Evolutionary conservation across 2,329 filamentous ascomycete species (phyloP).

Genomic region (Fusarium annulatum): DNA sequence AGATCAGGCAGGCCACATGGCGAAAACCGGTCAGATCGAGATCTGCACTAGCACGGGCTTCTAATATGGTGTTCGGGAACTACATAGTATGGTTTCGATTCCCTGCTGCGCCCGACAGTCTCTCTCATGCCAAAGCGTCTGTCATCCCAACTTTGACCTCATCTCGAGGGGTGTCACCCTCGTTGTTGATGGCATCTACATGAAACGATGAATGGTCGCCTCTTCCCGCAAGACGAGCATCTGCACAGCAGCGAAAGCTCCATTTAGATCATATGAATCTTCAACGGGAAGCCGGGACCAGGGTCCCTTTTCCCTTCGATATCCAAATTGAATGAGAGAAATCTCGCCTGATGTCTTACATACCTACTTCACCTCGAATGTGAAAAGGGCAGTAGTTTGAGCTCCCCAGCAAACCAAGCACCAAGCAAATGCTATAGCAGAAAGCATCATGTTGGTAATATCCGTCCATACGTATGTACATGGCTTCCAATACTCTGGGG

Average conservation of each 20-base stretch:
- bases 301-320: conserved; percentile 5
- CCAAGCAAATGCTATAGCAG: conserved; percentile 14
- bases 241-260: conserved; percentile 28
- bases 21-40: conserved; percentile 41
- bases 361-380: neutral
- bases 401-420: conserved; percentile 22
- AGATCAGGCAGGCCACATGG: conserved; percentile 40
- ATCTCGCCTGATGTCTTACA: conserved; percentile 19
- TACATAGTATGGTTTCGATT: conserved; percentile 24
- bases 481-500: conserved; percentile 39
- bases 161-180: conserved; percentile 10
- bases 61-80: conserved; percentile 30
- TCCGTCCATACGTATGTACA: neutral
- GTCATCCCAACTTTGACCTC: conserved; percentile 38
- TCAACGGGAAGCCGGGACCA: conserved; percentile 34
- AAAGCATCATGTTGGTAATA: conserved; percentile 16
- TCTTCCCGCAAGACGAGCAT: conserved; percentile 12
- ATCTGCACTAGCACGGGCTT: conserved; percentile 45
- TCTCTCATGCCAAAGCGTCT: conserved; percentile 29
- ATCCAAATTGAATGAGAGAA: neutral
- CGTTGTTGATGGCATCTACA: conserved; percentile 17
- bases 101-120: conserved; percentile 18
- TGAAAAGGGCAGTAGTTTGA: conserved; percentile 36
- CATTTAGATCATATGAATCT: conserved; percentile 21
- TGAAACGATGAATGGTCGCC: neutral